Evolutionary conservation across 257 asterid species (phyloP).

Genomic region (Phtheirospermum japonicum): DNA sequence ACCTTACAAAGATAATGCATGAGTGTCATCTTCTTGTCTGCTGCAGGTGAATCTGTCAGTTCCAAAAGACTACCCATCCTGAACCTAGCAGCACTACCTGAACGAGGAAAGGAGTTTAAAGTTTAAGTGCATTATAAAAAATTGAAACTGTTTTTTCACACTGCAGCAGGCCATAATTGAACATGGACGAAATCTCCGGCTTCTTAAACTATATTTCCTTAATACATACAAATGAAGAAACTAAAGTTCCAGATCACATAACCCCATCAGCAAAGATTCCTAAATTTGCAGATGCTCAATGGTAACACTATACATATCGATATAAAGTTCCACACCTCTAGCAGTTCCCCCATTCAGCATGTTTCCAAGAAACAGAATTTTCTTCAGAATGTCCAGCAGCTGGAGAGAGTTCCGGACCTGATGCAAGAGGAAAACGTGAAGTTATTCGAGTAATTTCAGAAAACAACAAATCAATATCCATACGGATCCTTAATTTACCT

Average conservation of each 20-base stretch:
- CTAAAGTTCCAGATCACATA: conserved; percentile 18
- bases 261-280: too few species aligned
- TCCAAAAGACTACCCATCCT: conserved; percentile 96
- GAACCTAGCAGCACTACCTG: too few species aligned
- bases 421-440: too few species aligned
- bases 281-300: too few species aligned
- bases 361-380: conserved; percentile 80
- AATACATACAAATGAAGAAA: conserved; percentile 6
- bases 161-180: too few species aligned
- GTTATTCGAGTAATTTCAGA: conserved; percentile 17
- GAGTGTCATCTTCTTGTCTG: conserved; percentile 94
- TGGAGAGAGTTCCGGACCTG: conserved; percentile 72
- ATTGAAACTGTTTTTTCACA: too few species aligned
- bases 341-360: conserved; percentile 98
- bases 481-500: conserved; percentile 48
- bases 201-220: too few species aligned
- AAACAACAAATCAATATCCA: conserved; percentile 23
- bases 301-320: too few species aligned
- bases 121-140: too few species aligned
- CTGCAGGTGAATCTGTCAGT: conserved; percentile 91
- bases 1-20: conserved; percentile 99
- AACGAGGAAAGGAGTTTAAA: too few species aligned
- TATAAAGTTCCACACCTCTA: too few species aligned
- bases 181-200: too few species aligned
- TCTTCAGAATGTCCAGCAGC: conserved; percentile 89